Percentiles rank a stretch among this genome's conserved stretches.
phyloP scores from a whole-genome alignment of 306 rosid species.

The Neltuma alba region DNA sequence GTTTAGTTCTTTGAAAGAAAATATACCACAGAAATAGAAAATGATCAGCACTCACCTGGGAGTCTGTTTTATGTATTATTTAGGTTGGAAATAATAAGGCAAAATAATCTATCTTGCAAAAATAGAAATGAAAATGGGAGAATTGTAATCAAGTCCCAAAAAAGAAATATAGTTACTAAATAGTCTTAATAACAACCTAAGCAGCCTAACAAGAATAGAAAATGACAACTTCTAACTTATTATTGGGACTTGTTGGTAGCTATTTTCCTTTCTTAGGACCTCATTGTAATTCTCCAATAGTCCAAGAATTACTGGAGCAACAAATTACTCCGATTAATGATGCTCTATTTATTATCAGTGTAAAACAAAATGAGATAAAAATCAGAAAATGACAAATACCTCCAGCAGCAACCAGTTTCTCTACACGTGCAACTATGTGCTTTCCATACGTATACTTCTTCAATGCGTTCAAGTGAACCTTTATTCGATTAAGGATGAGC shows the following conservation, averaged over 20 bases:
- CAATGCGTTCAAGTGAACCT: slow-evolving; percentile 96
- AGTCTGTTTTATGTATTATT: slow-evolving; percentile 6
- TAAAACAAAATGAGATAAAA: neutral
- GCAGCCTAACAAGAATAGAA: too few species aligned
- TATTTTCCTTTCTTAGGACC: too few species aligned
- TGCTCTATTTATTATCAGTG: neutral
- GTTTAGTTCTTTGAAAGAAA: neutral
- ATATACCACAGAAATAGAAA: neutral
- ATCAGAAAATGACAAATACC: slow-evolving; percentile 52
- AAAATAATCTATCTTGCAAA: slow-evolving; percentile 12
- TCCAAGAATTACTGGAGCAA: slow-evolving; percentile 9
- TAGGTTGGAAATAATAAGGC: neutral
- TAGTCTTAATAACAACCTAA: too few species aligned
- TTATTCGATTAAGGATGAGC: slow-evolving; percentile 85
- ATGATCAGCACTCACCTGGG: neutral
- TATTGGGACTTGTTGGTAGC: too few species aligned
- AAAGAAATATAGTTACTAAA: too few species aligned
- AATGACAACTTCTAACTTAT: too few species aligned
- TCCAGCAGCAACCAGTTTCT: slow-evolving; percentile 97
- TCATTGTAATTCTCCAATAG: too few species aligned
- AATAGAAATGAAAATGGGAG: slow-evolving; percentile 4
- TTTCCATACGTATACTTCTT: slow-evolving; percentile 96
- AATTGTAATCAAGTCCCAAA: too few species aligned
- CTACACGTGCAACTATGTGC: slow-evolving; percentile 97
- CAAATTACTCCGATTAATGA: slow-evolving; percentile 9